Conservation (phyloP, 768 basidiomycete genomes). For the Kwoniella europaea region DNA sequence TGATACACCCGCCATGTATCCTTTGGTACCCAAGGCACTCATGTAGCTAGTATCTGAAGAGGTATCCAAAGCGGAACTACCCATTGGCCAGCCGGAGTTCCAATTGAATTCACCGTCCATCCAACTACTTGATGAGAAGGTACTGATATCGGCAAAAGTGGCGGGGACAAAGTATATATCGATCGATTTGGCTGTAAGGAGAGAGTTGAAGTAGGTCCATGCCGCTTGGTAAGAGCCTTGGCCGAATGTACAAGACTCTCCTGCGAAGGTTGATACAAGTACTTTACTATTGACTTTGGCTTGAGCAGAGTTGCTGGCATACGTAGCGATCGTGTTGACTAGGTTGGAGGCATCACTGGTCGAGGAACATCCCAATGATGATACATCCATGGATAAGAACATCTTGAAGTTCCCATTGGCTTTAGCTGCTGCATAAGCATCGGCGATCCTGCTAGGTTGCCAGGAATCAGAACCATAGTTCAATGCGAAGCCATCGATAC, state of each 20-base stretch:
- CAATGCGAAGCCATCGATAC: conserved; percentile 60
- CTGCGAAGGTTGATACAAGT: conserved; percentile 58
- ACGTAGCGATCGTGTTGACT: conserved; percentile 41
- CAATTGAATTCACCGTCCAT: conserved; percentile 62
- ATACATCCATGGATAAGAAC: conserved; percentile 56
- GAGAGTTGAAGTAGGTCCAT: conserved; percentile 48
- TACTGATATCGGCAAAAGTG: conserved; percentile 36
- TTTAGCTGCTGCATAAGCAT: conserved; percentile 57
- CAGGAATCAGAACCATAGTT: conserved; percentile 58
- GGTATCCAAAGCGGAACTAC: conserved; percentile 59
- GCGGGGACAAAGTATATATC: conserved; percentile 36
- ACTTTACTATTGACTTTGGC: conserved; percentile 54
- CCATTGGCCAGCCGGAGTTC: conserved; percentile 79
- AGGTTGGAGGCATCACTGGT: conserved; percentile 38
- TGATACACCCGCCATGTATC: conserved; percentile 56
- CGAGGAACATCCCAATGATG: conserved; percentile 45
- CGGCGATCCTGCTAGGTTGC: conserved; percentile 47
- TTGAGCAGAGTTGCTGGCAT: conserved; percentile 47
- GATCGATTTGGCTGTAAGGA: conserved; percentile 23
- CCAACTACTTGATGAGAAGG: conserved; percentile 58
- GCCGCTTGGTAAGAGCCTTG: conserved; percentile 44
- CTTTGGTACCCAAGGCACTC: conserved; percentile 44
- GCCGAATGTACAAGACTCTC: conserved; percentile 58
- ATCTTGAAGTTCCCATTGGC: conserved; percentile 42
- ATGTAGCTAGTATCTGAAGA: conserved; percentile 45